Base-by-base conservation (phyloP, 208 protist genomes). In the Trypanosoma boissoni region DNA sequence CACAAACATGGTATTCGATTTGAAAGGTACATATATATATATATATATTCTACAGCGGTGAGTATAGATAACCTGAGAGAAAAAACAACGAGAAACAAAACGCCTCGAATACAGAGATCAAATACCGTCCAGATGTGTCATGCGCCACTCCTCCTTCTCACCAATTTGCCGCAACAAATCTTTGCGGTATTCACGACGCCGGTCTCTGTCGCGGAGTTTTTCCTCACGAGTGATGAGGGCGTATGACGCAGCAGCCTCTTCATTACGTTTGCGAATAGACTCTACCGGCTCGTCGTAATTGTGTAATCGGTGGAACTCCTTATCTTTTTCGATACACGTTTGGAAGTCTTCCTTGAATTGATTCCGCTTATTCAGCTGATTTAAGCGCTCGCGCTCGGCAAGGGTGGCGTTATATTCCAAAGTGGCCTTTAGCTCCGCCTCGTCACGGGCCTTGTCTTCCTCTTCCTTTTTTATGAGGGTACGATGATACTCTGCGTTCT, bases 261-360 rank as follows among this genome's bases (percentile, higher is more conserved):
- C 81, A 58, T 88, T 87, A 23, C 80, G 77, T 61, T 71, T 67
- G 9, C 83, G 80, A 36, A 74, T 78, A 23, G 79, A 52, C 23
- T 89, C 77, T 21, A 43, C 53, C n/a, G 83, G 79, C 57, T 94
- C 87, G 27, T 94, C 83, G 64, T 88, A 91, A 70, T 94, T 89
- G 70, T 91, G 76, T 28, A 18, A 68, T 9, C 64, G 62, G 43
- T 68, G 72, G 58, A 89, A 91, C 61, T 87, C 83, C 67, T 79
- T 76, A 37, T 94, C 80, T 21, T 86, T 83, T n/a, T 21, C 62
- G n/a, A 89, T 72, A 34, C 52, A 70, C 31, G 81, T 81, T 20
- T 85, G 76, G 49, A 94, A 86, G 24, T 89, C 83, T 18, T 66
- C 44, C 31, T 72, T 74, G 72, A 83, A 94, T 31, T 76, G 77